These are phyloP conservation scores for Andrographis paniculata DNA, from an alignment of 305 asterid genomes.

Conservation along the genomic window DNA sequence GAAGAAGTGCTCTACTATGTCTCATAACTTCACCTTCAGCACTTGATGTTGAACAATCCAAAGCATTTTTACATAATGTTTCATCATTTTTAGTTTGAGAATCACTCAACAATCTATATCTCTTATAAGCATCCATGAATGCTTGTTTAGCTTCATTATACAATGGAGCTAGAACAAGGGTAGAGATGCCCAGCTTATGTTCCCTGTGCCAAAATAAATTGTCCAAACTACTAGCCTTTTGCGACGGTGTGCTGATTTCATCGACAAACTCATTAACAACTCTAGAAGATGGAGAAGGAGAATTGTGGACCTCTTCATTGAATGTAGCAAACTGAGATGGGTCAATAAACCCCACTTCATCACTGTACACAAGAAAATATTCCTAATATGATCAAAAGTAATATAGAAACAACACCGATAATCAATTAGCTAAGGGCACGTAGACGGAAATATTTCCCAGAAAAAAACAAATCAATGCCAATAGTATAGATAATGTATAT, in stretches of 20 bases:
- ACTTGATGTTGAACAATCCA: slow-evolving; percentile 17
- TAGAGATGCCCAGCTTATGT: slow-evolving; percentile 80
- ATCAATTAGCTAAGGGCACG: too few relatives aligned
- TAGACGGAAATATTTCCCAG: too few relatives aligned
- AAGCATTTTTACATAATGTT: slow-evolving; percentile 21
- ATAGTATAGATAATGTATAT: not conserved
- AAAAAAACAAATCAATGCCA: too few relatives aligned
- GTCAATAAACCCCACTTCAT: slow-evolving; percentile 87
- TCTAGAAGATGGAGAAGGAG: slow-evolving; percentile 21
- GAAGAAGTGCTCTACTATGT: slow-evolving; percentile 71
- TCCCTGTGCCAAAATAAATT: slow-evolving; percentile 51
- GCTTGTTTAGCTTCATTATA: slow-evolving; percentile 62
- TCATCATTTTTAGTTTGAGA: slow-evolving; percentile 19
- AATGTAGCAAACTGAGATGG: slow-evolving; percentile 62
- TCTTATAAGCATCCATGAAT: slow-evolving; percentile 45
- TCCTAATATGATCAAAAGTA: not conserved
- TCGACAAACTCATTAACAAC: slow-evolving; percentile 16
- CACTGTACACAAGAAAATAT: slow-evolving; percentile 31
- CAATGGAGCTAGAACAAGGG: slow-evolving; percentile 43
- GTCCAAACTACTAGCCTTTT: slow-evolving; percentile 19
- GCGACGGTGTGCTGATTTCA: slow-evolving; percentile 15
- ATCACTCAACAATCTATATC: slow-evolving; percentile 25
- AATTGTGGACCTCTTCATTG: slow-evolving; percentile 28
- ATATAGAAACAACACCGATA: not conserved
- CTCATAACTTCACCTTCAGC: slow-evolving; percentile 63